Percentiles rank a stretch among this genome's conserved stretches.
Evolutionary conservation across 1,139 yeast species (phyloP).

Genomic region (Candida dubliniensis): DNA sequence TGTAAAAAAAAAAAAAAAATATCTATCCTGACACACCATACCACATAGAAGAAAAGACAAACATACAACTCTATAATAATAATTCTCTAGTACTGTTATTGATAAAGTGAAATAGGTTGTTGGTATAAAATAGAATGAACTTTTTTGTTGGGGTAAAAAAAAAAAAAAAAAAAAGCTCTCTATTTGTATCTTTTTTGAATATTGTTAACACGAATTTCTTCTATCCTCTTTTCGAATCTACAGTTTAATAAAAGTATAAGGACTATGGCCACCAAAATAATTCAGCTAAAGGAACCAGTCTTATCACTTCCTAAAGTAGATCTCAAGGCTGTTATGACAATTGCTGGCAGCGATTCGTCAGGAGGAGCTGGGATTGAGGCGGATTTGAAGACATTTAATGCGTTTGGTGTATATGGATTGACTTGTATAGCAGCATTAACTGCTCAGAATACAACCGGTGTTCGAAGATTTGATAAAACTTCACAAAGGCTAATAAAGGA

Average conservation of each 20-base stretch:
- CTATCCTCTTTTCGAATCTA: neutral
- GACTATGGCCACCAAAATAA: neutral
- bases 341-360: slow-evolving; percentile 85
- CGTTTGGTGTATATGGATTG: slow-evolving; percentile 76
- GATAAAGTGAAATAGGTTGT: too few relatives aligned
- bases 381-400: slow-evolving; percentile 79
- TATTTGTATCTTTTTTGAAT: neutral
- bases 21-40: neutral
- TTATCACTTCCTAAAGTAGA: neutral
- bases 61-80: neutral
- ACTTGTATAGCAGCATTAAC: slow-evolving; percentile 83
- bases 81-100: too few relatives aligned
- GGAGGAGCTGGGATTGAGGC: slow-evolving; percentile 98
- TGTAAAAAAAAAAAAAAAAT: too few relatives aligned
- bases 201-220: neutral
- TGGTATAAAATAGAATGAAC: too few relatives aligned
- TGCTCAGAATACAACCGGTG: slow-evolving; percentile 76
- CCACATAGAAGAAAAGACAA: neutral
- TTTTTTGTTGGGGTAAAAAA: too few relatives aligned
- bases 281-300: neutral
- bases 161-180: neutral
- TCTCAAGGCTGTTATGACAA: slow-evolving; percentile 53
- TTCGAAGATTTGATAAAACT: slow-evolving; percentile 49
- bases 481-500: slow-evolving; percentile 42
- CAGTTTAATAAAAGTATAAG: neutral